Evolutionary conservation across 2,329 filamentous ascomycete species (phyloP), one percentile per base, ranked within the genome.

Genomic region (Salinomyces thailandicus): DNA sequence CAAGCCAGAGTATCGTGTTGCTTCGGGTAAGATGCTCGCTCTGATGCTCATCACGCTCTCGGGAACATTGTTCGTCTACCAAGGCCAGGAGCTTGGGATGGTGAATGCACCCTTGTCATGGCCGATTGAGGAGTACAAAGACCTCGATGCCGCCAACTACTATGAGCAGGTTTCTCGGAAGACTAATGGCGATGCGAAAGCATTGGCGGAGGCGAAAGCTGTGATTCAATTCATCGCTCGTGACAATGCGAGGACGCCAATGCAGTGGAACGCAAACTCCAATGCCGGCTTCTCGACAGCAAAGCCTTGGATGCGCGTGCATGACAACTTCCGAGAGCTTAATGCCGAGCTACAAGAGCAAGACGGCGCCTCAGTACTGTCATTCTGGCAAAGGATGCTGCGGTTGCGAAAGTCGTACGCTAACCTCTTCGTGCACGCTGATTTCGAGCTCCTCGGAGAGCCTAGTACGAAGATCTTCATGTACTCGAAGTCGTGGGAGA

Each of bases 191-290:
- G 53, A 61, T 35, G 39, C 20, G 35, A 54, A 62, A 34, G 59
- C 52, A 18, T 59, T 71, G 3, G 62, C 58, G 12, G 61, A 66
- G 19, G 71, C 67, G 1, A 67, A 69, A 46, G 55, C 61, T 7
- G 63, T 70, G 22, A 60, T 77, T 49, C 69, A 73, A 43, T 62
- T 67, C 44, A 75, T 76, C 52, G 75, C 71, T 5, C 57, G 81
- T 15, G 81, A 86, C 57, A 81, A 86, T 55, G 75, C 74, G 5
- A 69, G 81, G 31, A 76, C 77, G 0, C 81, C 81, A 0, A 77
- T 86, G 58, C 79, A 84, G 52, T 86, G 81, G 81, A 67, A 75
- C 43, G 51, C 58, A n/a, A 62, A 59, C 1, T 51, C 61, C 0
- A 70, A 84, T 41, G 79, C 66, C 0, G 81, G 81, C 8, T 86